phyloP scores from a whole-genome alignment of 2,329 filamentous ascomycete genomes.

The Cladophialophora yegresii region DNA sequence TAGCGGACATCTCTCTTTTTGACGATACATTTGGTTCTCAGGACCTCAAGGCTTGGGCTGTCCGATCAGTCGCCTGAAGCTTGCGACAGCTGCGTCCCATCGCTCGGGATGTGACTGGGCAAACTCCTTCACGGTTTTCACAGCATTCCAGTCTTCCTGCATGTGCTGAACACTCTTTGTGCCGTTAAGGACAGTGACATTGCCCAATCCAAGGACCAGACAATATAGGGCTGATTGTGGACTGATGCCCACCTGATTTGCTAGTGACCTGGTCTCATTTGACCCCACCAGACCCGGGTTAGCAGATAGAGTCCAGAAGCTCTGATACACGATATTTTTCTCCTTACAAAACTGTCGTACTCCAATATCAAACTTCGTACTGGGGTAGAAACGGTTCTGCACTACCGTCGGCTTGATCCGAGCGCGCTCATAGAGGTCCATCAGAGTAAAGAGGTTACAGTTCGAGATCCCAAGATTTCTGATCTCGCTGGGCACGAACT shows the following conservation, averaged over 20 bases:
- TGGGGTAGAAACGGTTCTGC: constrained; percentile 72
- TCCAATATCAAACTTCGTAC: constrained; percentile 60
- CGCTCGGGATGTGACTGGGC: constrained; percentile 49
- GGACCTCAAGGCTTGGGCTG: constrained; percentile 33
- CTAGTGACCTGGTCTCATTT: constrained; percentile 54
- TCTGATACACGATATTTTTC: constrained; percentile 58
- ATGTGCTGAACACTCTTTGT: constrained; percentile 57
- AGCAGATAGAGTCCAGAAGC: constrained; percentile 63
- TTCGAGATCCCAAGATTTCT: constrained; percentile 76
- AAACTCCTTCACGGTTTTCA: constrained; percentile 47
- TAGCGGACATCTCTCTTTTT: neutral
- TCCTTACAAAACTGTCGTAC: constrained; percentile 61
- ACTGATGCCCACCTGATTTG: constrained; percentile 47
- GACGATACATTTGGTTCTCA: neutral
- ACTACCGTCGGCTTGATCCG: constrained; percentile 63
- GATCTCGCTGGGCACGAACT: constrained; percentile 66
- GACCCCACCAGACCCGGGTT: constrained; percentile 56
- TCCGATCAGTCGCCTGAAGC: constrained; percentile 52
- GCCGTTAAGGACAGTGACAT: constrained; percentile 57
- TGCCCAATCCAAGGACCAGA: constrained; percentile 57
- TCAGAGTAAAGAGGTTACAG: constrained; percentile 60
- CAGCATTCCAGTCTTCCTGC: constrained; percentile 54
- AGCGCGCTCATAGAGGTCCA: constrained; percentile 41
- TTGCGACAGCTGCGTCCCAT: constrained; percentile 54
- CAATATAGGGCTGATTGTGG: constrained; percentile 56